These are phyloP conservation scores for Ceratobasidium sp. DNA, from an alignment of 1,284 basidiomycete species.

Conservation along the genomic window DNA sequence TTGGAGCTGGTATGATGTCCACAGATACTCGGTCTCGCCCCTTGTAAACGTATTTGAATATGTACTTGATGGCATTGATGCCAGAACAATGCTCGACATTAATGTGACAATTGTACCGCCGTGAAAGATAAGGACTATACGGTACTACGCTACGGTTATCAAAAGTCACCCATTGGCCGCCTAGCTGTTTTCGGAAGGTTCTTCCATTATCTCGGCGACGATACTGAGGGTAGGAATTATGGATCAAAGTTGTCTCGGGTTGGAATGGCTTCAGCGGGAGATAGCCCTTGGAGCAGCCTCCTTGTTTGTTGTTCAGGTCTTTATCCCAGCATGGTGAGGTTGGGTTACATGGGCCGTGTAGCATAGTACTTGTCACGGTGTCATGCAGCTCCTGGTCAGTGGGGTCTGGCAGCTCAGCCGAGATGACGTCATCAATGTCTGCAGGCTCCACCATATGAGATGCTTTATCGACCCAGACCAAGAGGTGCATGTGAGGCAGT, in stretches of 20 bases:
- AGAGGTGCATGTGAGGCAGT: constrained; percentile 54
- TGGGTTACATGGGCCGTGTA: constrained; percentile 64
- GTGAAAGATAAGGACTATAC: constrained; percentile 56
- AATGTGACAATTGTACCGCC: constrained; percentile 63
- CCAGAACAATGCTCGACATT: constrained; percentile 61
- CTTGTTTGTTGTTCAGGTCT: constrained; percentile 52
- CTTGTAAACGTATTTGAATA: constrained; percentile 66
- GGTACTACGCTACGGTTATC: constrained; percentile 61
- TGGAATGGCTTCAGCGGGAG: constrained; percentile 57
- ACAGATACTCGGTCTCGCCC: constrained; percentile 60
- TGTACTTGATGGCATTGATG: constrained; percentile 60
- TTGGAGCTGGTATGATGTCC: constrained; percentile 49
- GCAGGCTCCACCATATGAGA: constrained; percentile 56
- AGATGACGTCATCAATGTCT: constrained; percentile 61
- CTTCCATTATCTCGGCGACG: constrained; percentile 39
- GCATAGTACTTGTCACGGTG: constrained; percentile 58
- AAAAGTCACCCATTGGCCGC: constrained; percentile 39
- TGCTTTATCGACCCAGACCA: constrained; percentile 55
- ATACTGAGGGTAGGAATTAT: constrained; percentile 59
- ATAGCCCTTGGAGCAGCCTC: constrained; percentile 61
- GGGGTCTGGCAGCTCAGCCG: constrained; percentile 61
- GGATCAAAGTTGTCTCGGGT: constrained; percentile 57
- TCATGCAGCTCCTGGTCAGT: constrained; percentile 59
- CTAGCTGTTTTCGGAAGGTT: not conserved
- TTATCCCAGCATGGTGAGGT: constrained; percentile 61